These are phyloP conservation scores for Solanum chiquidenum DNA, from an alignment of 257 asterid species.

Conservation along the genomic window DNA sequence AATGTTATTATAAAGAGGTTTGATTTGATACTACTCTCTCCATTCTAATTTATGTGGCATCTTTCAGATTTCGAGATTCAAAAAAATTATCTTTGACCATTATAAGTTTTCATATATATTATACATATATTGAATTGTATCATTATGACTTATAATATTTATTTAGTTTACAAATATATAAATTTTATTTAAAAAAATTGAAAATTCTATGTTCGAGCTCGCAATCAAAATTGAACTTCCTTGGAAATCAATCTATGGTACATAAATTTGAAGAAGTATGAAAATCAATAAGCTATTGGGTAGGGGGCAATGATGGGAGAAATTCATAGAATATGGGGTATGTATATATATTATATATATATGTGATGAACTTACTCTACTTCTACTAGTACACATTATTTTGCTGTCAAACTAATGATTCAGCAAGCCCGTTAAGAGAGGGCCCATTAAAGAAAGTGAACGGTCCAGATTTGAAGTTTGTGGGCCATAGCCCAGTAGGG, in stretches of 20 bases:
- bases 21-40: neutral
- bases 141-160: too few relatives aligned
- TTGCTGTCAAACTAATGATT: slow-evolving; percentile 17
- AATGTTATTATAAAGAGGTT: neutral
- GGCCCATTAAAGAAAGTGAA: slow-evolving; percentile 27
- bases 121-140: too few relatives aligned
- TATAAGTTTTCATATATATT: too few relatives aligned
- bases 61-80: neutral
- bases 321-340: neutral
- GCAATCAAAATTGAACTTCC: neutral
- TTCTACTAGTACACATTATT: neutral
- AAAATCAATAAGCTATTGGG: neutral
- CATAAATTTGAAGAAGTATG: neutral
- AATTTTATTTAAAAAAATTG: too few relatives aligned
- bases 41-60: neutral
- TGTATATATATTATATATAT: too few relatives aligned
- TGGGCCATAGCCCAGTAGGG: slow-evolving; percentile 35
- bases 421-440: slow-evolving; percentile 39
- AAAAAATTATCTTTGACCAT: too few relatives aligned
- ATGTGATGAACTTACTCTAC: neutral
- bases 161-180: too few relatives aligned
- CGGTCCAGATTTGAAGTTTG: slow-evolving; percentile 30
- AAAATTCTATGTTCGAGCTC: neutral
- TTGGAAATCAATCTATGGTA: neutral
- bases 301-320: neutral